Base-by-base conservation (phyloP, 208 protist genomes). In the Spongospora subterranea region DNA sequence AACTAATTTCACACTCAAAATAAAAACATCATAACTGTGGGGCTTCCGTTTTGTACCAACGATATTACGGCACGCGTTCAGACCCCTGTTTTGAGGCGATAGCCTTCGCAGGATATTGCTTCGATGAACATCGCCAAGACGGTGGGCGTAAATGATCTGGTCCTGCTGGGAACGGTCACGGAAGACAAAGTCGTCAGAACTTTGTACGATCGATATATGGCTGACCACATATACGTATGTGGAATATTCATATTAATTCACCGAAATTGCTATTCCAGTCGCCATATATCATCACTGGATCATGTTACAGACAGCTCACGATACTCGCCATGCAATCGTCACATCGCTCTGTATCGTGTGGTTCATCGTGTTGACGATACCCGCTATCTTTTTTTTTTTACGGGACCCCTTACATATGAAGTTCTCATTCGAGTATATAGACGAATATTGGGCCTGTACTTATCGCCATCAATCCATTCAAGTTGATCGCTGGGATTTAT, bases 401-500 rank as follows among this genome's bases (percentile, higher is more conserved):
- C 13, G 17, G 35, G n/a, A 17, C n/a, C 17, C n/a, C n/a, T 82
- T 13, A 35, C 71, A 60, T 60, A 6, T 60, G 24, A 60, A 24
- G 13, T 60, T 71, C 0, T 41, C 88, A 11, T 0, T 76, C 24
- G 90, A 90, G 39, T 60, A 60, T 60, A 60, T 46, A 93, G 76
- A 93, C 92, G 6, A 90, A 91, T 53, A 93, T 92, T 0, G 90
- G 90, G 38, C 24, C 35, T 29, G 90, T 93, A 45, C 40, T 93
- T 0, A 92, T 93, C 0, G 88, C 65, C 0, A 0, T 93, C n/a
- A 93, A 93, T 90, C 92, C 92, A 1, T 93, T 91, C 77, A 60
- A 91, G 88, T 77, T 0, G 46, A 54, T 93, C 0, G 76, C 66
- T 45, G 71, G 90, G 17, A 66, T 89, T 17, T 93, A 93, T 39